Base-by-base conservation (phyloP, 768 basidiomycete species). In the Leccinum boreale region DNA sequence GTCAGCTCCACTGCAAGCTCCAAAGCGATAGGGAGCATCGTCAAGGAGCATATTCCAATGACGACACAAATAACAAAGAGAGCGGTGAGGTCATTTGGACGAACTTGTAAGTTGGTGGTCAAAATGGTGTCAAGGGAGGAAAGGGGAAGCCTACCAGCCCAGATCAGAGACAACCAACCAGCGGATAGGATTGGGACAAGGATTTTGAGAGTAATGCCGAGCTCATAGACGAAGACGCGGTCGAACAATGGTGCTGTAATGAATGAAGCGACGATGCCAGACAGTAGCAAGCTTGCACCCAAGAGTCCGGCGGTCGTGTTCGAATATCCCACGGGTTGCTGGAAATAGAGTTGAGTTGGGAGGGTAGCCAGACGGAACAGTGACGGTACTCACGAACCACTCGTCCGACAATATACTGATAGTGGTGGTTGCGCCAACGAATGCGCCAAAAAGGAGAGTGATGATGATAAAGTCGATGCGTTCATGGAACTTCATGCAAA, bases 1-100 rank as follows among this genome's bases (percentile, higher is more conserved):
- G 91, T 91, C 21, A 93, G 67, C 69, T 94, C 92, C 39, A 85
- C 87, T 14, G 81, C 86, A 21, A 94, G 81, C 67, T 94, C 92
- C 56, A 94, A 74, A 1, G 77, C 85, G 29, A 93, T 78, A 2
- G 92, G 90, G 2, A 94, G 79, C 74, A 94, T 80, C 3, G 85
- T 81, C 56, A 94, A 61, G 3, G 85, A 85, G 49, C 79, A 72
- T 14, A 81, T 73, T 15, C 92, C 92, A 31, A 92, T 80, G 31
- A 93, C 67, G 4, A 80, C 80, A 76, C 89, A 85, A 49, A 93
- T 76, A 4, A 77, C 79, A 67, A 84, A 94, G 9, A 93, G 70
- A 0, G 76, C 84, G 1, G 70, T 84, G 1, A 73, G 68, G 62
- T 91, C 85, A 61, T 87, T 66, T 9, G 83, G 84, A 57, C 77